phyloP scores from a whole-genome alignment of 2,329 filamentous ascomycete species.

The Neopestalotiopsis clavispora region DNA sequence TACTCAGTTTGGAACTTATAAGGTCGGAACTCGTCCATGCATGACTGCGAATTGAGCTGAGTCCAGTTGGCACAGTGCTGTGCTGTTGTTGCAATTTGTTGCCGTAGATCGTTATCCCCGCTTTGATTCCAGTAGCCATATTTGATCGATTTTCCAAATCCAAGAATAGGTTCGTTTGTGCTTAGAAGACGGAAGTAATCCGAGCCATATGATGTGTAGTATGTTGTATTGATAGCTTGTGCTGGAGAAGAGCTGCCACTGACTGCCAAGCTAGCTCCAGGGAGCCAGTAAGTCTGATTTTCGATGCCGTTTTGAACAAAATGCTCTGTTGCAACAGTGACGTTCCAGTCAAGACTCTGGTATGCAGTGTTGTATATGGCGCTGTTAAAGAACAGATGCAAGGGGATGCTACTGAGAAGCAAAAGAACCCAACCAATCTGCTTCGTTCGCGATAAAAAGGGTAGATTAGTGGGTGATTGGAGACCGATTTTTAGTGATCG shows the following conservation, averaged over 20 bases:
- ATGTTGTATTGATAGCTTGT: not conserved
- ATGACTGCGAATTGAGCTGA: not conserved
- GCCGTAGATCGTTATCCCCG: not conserved
- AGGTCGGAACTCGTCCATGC: not conserved
- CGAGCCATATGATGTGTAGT: no score
- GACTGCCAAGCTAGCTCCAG: not conserved
- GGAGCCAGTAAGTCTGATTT: not conserved
- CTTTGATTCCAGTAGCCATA: not conserved
- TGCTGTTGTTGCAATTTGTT: not conserved
- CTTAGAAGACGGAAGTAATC: not conserved
- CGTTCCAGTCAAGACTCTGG: not conserved
- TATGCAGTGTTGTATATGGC: slow-evolving; percentile 13
- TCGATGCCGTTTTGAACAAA: not conserved
- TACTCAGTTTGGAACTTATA: not conserved
- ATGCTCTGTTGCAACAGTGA: not conserved
- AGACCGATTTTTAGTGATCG: slow-evolving; percentile 48
- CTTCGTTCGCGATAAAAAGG: slow-evolving; percentile 1
- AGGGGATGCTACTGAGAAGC: slow-evolving; percentile 16
- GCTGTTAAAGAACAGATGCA: slow-evolving; percentile 21
- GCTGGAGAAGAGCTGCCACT: not conserved
- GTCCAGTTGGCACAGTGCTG: not conserved
- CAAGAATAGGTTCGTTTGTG: no score
- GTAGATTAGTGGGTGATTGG: slow-evolving; percentile 41
- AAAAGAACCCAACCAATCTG: slow-evolving; percentile 13
- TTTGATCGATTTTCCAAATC: no score